Evolutionary conservation across 345 rosid genomes (phyloP).

Genomic region (Carallia pectinifolia): DNA sequence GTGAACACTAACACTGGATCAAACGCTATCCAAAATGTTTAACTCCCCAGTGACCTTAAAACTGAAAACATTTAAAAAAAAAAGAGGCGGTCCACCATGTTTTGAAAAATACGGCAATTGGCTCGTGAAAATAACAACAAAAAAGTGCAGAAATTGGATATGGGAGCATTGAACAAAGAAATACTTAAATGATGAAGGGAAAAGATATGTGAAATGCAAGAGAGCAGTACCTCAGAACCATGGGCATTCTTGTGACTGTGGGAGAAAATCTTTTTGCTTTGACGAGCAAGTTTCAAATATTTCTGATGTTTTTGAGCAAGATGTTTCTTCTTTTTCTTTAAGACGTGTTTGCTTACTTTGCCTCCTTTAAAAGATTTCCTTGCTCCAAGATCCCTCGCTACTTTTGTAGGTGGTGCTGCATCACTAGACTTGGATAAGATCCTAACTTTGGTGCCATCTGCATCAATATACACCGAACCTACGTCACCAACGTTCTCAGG

Average conservation of each 20-base stretch:
- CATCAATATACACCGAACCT: constrained; percentile 91
- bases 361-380: constrained; percentile 42
- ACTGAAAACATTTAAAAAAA: background rate
- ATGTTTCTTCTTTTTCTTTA: constrained; percentile 49
- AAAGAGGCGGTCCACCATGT: background rate
- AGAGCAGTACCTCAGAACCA: constrained; percentile 53
- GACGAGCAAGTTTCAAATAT: constrained; percentile 52
- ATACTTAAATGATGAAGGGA: background rate
- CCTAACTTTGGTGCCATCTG: constrained; percentile 75
- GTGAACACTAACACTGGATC: background rate
- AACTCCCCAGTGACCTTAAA: no score
- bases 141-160: background rate
- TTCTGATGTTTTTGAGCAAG: constrained; percentile 46
- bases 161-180: constrained; percentile 3
- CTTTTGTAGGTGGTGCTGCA: constrained; percentile 26
- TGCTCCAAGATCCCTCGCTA: constrained; percentile 31
- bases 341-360: constrained; percentile 41
- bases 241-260: constrained; percentile 29
- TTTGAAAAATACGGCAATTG: background rate
- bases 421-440: constrained; percentile 69
- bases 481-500: constrained; percentile 54
- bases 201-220: constrained; percentile 12
- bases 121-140: background rate
- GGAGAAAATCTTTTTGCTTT: constrained; percentile 44
- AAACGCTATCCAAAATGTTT: no score